Evolutionary conservation across 2,329 filamentous ascomycete species (phyloP).

Genomic region (Lasiodiplodia hormozganensis): DNA sequence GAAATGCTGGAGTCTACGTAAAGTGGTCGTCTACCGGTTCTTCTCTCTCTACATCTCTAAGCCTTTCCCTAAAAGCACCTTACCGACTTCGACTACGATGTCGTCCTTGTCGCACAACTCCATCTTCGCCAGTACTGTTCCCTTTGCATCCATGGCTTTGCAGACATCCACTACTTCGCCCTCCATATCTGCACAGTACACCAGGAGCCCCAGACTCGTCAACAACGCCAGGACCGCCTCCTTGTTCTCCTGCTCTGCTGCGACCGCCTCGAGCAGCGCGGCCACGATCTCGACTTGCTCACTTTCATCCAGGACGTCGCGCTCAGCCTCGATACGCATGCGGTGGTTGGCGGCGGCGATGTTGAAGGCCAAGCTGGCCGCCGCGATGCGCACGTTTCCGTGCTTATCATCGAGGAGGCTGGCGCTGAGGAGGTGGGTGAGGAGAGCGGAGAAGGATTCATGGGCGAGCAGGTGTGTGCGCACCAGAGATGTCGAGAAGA

Average conservation of each 20-base stretch:
- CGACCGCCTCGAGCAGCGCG: constrained; percentile 77
- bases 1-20: neutral
- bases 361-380: constrained; percentile 85
- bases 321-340: constrained; percentile 56
- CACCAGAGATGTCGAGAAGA: constrained; percentile 79
- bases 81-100: constrained; percentile 23
- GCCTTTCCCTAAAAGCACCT: constrained; percentile 26
- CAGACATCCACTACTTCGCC: constrained; percentile 84
- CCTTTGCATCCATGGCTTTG: constrained; percentile 72
- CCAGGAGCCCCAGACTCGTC: constrained; percentile 75
- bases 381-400: constrained; percentile 77
- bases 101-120: constrained; percentile 20
- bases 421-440: constrained; percentile 74
- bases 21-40: neutral
- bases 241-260: constrained; percentile 54
- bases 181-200: constrained; percentile 72
- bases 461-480: constrained; percentile 67
- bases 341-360: constrained; percentile 74
- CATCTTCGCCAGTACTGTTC: constrained; percentile 21
- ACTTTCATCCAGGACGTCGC: constrained; percentile 67
- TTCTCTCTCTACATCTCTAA: constrained; percentile 15
- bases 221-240: constrained; percentile 81
- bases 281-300: constrained; percentile 84
- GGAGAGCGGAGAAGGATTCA: constrained; percentile 48
- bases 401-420: constrained; percentile 81